Evolutionary conservation across 768 basidiomycete species (phyloP).

Genomic region (Polyporus arcularius): DNA sequence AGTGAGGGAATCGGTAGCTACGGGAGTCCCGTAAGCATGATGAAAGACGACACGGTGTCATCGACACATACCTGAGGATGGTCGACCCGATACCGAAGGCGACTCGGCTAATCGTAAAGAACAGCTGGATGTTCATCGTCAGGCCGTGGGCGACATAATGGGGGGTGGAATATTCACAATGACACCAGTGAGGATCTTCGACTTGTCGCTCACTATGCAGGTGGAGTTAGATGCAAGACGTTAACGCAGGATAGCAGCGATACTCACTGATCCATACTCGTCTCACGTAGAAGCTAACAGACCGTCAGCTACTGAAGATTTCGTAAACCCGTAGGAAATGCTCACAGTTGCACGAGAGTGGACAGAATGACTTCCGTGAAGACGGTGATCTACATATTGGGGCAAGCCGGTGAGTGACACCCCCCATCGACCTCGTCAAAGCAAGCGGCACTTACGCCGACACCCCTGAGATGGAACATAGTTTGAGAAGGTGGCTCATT

Average conservation of each 20-base stretch:
- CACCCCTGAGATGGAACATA: background rate
- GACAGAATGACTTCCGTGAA: conserved; percentile 1
- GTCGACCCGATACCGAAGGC: conserved; percentile 12
- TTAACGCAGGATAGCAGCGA: background rate
- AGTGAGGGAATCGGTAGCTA: conserved; percentile 2
- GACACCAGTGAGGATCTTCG: background rate
- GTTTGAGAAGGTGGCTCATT: background rate
- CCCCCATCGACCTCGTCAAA: background rate
- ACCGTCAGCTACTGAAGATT: background rate
- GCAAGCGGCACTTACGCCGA: background rate
- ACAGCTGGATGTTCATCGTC: background rate
- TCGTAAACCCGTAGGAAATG: background rate
- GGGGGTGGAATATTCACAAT: background rate
- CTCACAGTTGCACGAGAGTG: conserved; percentile 11
- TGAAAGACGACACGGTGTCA: background rate
- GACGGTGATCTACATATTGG: background rate
- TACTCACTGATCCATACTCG: conserved; percentile 1
- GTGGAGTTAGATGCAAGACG: background rate
- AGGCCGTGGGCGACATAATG: background rate
- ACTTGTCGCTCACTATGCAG: background rate
- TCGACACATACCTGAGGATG: conserved; percentile 2
- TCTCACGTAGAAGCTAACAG: background rate
- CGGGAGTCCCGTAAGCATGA: background rate
- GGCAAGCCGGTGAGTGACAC: background rate
- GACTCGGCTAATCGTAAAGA: conserved; percentile 6